Percentiles rank a stretch among this genome's conserved stretches.
Conservation (phyloP, 306 rosid species). For the Castanea crenata region DNA sequence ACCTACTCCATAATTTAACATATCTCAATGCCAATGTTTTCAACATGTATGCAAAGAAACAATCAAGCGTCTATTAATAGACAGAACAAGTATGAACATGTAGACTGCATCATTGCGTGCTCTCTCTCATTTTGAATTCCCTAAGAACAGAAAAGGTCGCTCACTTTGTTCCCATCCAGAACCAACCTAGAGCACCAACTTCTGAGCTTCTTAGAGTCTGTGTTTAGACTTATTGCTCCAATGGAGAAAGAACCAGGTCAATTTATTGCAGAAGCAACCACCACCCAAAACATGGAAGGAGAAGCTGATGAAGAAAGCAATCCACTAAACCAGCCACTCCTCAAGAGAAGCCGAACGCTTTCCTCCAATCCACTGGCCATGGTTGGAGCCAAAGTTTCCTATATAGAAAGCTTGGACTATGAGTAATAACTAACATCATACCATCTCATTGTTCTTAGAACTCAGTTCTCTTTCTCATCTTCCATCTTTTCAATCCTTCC, state of each 20-base stretch:
- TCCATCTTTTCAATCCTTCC: neutral
- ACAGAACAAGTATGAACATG: neutral
- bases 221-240: neutral
- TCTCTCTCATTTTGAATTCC: neutral
- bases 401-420: slow-evolving; percentile 82
- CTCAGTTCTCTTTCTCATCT: neutral
- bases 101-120: neutral
- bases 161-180: slow-evolving; percentile 10
- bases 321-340: slow-evolving; percentile 49
- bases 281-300: slow-evolving; percentile 32
- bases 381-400: slow-evolving; percentile 75
- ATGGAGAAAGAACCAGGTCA: slow-evolving; percentile 51
- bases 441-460: neutral
- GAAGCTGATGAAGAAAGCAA: slow-evolving; percentile 54
- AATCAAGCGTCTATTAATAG: neutral
- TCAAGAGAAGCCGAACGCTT: slow-evolving; percentile 64
- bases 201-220: slow-evolving; percentile 13
- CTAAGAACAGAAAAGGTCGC: neutral
- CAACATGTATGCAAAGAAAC: neutral
- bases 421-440: slow-evolving; percentile 46
- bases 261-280: slow-evolving; percentile 14
- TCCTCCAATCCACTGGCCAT: slow-evolving; percentile 76
- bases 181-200: neutral
- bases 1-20: no score
- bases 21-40: neutral